Evolutionary conservation across 164 flowering plant genomes (phyloP), one percentile per base, ranked within the genome.

Genomic region (Liquidambar formosana): DNA sequence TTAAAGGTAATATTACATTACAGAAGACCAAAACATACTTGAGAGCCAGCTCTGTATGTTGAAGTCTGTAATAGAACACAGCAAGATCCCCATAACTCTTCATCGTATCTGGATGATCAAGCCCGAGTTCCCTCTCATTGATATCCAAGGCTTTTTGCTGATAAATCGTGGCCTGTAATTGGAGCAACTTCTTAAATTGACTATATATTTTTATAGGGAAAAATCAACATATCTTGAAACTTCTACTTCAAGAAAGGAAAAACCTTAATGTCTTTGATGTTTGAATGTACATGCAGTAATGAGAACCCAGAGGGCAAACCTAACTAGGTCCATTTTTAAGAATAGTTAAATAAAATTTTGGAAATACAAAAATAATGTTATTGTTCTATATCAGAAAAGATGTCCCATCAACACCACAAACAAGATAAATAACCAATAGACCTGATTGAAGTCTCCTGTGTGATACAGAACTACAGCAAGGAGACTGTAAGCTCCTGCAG

Each of bases 61-160:
- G 99, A 79, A 95, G 94, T 66, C 99, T 82, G 79, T 95, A 95
- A 81, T 95, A 95, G 85, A 95, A 95, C 49, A 95, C 99, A 68
- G 99, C 99, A 73, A 95, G 89, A 81, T 95, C 99, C 18, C 99
- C 99, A 81, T 95, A 95, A 74, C 97, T 95, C 82, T 95, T 95
- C 99, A 95, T 95, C 49, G 99, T 95, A 78, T 95, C 99, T 64
- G 99, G 97, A 84, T 95, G 99, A 81, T 95, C 99, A 72, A 95
- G 96, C 57, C 99, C 99, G 25, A 95, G 80, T 77, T 95, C 99
- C 76, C 99, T 86, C 80, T 95, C 99, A 73, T 95, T 95, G 74
- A 95, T 95, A 77, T 95, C 99, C 84, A 95, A 74, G 14, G 99
- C 98, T 73, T 95, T 95, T 72, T 95, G 97, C 81, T 95, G 99